Evolutionary conservation across 805 yeast genomes (phyloP).

Genomic region (Metschnikowia reukaufii): DNA sequence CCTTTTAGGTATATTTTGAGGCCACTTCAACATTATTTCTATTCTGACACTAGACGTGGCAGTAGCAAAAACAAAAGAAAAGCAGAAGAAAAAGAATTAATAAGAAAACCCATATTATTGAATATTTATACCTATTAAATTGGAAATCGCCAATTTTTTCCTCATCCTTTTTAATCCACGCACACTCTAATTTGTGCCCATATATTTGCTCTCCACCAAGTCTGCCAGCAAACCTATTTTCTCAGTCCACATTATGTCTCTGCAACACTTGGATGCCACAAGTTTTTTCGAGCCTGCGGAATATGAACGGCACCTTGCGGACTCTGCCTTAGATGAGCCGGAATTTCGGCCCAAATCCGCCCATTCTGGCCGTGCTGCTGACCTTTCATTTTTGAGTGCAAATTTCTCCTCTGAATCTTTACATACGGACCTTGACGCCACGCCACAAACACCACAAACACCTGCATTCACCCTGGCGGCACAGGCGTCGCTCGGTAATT

Average conservation of each 20-base stretch:
- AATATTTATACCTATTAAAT: no score
- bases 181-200: no score
- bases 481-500: neutral
- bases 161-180: no score
- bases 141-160: no score
- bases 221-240: neutral
- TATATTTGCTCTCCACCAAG: no score
- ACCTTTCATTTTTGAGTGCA: conserved; percentile 35
- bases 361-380: conserved; percentile 17
- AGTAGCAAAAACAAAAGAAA: no score
- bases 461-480: neutral
- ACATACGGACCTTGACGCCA: conserved; percentile 10
- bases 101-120: no score
- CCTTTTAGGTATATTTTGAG: conserved; percentile 3
- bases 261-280: neutral
- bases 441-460: conserved; percentile 11
- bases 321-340: conserved; percentile 7
- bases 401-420: conserved; percentile 42
- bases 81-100: neutral
- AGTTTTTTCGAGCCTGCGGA: conserved; percentile 3
- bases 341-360: conserved; percentile 6
- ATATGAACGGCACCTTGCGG: conserved; percentile 2
- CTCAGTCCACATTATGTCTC: neutral
- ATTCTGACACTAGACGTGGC: neutral
- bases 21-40: neutral